Evolutionary conservation across 306 rosid genomes (phyloP), one percentile per base, ranked within the genome.

Genomic region (Prunus persica): DNA sequence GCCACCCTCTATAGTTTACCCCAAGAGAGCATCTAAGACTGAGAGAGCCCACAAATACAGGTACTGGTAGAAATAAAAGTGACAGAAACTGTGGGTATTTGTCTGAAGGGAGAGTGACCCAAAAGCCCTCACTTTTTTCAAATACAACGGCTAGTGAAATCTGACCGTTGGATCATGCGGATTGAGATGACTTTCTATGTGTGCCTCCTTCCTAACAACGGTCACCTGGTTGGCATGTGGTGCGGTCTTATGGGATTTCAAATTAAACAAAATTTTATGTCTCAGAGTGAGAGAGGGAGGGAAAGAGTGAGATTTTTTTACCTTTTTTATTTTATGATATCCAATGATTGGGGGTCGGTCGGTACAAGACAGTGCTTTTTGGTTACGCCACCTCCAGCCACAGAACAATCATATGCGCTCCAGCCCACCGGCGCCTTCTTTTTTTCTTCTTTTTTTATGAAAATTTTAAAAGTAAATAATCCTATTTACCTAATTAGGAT

Each of bases 81-180:
- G 46, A 69, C 66, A 46, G 78, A 76, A 78, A 78, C 65, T 4
- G 67, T 41, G 85, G 81, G 79, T 77, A 81, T 83, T 83, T 88
- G 93, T 83, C 77, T 70, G 55, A 65, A 67, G 65, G 46, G 45
- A 74, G 76, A 47, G 45, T 19, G 55, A 28, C 76, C 28, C 3
- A 22, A 25, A 62, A 69, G 70, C 46, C 71, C 69, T 34, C 25
- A 38, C 69, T 61, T 85, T 82, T 84, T 87, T 82, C 85, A 89
- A 90, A 89, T 54, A 69, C 84, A 95, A 92, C 99, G 99, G 99
- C 99, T 92, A 95, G 92, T 89, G 63, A 76, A 65, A 87, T 2
- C 10, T 80, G 88, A 79, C 91, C 99, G 97, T 92, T 95, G 81
- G 96, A 90, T 94, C 77, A n/a, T 51, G 68, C 46, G 34, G 22